Conservation (phyloP, 2,329 filamentous ascomycete genomes). For the Clarireedia hainanense region DNA sequence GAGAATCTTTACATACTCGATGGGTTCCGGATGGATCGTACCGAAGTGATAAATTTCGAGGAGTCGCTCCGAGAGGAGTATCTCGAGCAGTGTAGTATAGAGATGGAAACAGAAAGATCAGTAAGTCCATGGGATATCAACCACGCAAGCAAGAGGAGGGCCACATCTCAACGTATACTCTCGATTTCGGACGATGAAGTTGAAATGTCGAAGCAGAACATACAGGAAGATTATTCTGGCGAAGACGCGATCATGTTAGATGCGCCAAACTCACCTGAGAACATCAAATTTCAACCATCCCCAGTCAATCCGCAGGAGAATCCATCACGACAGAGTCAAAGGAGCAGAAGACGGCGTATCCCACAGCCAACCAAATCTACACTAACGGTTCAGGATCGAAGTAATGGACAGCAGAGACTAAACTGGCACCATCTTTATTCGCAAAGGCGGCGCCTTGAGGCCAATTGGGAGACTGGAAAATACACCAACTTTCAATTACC, state of each 20-base stretch:
- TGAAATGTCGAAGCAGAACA: conserved; percentile 33
- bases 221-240: not conserved
- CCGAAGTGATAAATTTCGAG: conserved; percentile 62
- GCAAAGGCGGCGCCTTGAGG: conserved; percentile 74
- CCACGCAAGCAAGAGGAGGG: conserved; percentile 47
- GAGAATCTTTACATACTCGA: conserved; percentile 73
- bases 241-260: conserved; percentile 6
- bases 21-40: conserved; percentile 69
- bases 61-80: conserved; percentile 24
- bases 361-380: conserved; percentile 20
- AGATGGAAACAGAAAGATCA: conserved; percentile 4
- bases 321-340: not conserved
- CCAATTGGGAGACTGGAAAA: conserved; percentile 81
- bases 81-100: conserved; percentile 9
- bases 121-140: conserved; percentile 34
- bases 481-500: conserved; percentile 86
- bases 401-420: conserved; percentile 48
- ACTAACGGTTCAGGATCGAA: conserved; percentile 43
- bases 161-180: conserved; percentile 34
- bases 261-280: not conserved
- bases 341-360: not conserved
- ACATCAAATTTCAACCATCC: not conserved
- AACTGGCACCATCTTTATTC: conserved; percentile 95
- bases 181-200: conserved; percentile 36
- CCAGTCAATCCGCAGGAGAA: not conserved